Evolutionary conservation across 345 rosid genomes (phyloP), one percentile per base, ranked within the genome.

Genomic region (Populus ilicifolia): DNA sequence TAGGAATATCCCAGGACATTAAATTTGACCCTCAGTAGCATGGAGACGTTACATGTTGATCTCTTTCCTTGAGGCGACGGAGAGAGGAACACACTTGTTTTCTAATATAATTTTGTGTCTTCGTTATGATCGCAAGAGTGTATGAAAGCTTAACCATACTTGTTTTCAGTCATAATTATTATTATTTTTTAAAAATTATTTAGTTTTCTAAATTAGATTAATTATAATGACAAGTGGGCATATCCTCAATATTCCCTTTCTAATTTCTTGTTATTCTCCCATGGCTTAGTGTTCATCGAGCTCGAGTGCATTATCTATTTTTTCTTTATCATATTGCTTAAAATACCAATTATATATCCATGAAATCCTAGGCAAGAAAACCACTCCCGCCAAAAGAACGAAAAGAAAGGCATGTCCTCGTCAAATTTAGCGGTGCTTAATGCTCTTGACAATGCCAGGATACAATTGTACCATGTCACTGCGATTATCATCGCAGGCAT

Each of bases 401-500:
- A 25, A 20, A 21, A 9, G 17, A 23, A 54, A 35, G 71, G 54
- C 69, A 86, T 80, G 78, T 71, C 67, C 48, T n/a, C 82, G 20
- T 27, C 29, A 30, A 76, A 73, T 29, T 50, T 87, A 70, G 87
- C 87, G n/a, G 83, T 91, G 70, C 89, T 90, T 0, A 74, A 75
- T 9, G 94, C 94, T n/a, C 92, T 92, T 2, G 97, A 89, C 83
- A 70, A 66, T 14, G 93, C 93, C 27, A 74, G 77, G 1, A 89
- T 92, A 5, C 94, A 90, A 77, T 82, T 86, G 84, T 90, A 89
- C 88, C 97, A 90, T 73, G 5, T 89, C 68, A 89, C 86, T 0
- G 89, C 94, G 21, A 87, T 90, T 16, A 84, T 92, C 18, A 89
- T 90, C 13, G 94, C 97, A 0, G 94, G 94, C 21, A 92, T 89